Evolutionary conservation across 106 monocot species (phyloP), one percentile per base, ranked within the genome.

Genomic region (Apostasia ramifera): DNA sequence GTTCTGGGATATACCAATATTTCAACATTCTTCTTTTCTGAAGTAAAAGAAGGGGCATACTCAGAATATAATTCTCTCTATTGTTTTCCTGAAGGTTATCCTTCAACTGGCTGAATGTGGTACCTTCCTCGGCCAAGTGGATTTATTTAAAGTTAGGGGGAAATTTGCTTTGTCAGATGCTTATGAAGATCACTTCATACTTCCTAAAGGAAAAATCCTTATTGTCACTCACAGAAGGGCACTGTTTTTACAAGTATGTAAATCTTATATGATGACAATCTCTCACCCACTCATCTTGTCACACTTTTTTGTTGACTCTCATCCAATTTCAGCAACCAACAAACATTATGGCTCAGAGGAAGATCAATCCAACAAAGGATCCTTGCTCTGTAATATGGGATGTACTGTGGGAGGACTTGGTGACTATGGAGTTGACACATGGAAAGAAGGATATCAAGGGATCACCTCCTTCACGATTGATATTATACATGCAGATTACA

Each of bases 101-200:
- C 67, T 98, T 40, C 97, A 98, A 66, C 73, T 92, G 4, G 97
- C 97, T 66, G 98, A 98, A 79, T 98, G 78, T 83, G 90, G 87
- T 76, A 49, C 93, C 47, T 98, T 98, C 70, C 72, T 98, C 59
- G 86, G 89, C 49, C 98, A 98, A 87, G 89, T 92, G 76, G 98
- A 98, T 81, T 87, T 98, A 14, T 98, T 92, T 59, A 98, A 93
- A 83, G 87, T 98, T 7, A 64, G 97, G 55, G 92, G 97, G 53
- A 98, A 98, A 56, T 92, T 98, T 85, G 92, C 97, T 66, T 84
- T 90, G 43, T 84, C 90, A 42, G 97, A 98, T 82, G 97, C 92
- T 7, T 98, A 98, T 78, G 97, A 98, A 83, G 92, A 93, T 74
- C 92, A 92, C 74, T 90, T 90, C 74, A 26, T 90, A 39, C 87